Evolutionary conservation across 768 basidiomycete genomes (phyloP).

Genomic region (Phylloporus sp.): DNA sequence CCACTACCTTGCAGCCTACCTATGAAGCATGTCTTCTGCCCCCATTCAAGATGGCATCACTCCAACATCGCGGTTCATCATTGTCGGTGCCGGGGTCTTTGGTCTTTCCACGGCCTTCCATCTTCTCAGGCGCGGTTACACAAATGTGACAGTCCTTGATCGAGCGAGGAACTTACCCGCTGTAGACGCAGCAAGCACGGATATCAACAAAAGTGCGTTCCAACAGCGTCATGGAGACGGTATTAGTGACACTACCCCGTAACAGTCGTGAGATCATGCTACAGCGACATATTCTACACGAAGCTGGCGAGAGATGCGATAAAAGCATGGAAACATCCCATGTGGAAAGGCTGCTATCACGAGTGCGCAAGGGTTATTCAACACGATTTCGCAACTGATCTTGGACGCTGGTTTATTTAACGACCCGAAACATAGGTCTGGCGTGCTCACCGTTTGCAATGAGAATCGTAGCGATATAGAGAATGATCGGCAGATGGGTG

Average conservation of each 20-base stretch:
- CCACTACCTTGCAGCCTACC: background rate
- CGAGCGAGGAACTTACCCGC: slow-evolving; percentile 68
- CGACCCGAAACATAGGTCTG: slow-evolving; percentile 14
- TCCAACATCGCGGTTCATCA: slow-evolving; percentile 36
- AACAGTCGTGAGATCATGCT: slow-evolving; percentile 72
- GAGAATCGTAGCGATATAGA: slow-evolving; percentile 44
- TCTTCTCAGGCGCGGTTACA: slow-evolving; percentile 67
- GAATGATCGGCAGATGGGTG: slow-evolving; percentile 62
- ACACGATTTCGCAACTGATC: too few relatives aligned
- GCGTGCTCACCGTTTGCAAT: slow-evolving; percentile 23
- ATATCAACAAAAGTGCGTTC: slow-evolving; percentile 38
- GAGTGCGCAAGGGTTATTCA: slow-evolving; percentile 45
- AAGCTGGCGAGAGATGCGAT: slow-evolving; percentile 76
- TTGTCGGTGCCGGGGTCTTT: slow-evolving; percentile 82
- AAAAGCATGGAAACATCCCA: slow-evolving; percentile 62
- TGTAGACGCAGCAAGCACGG: slow-evolving; percentile 71
- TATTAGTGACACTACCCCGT: background rate
- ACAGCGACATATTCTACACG: slow-evolving; percentile 66
- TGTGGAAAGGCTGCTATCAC: slow-evolving; percentile 76
- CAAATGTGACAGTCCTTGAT: slow-evolving; percentile 72
- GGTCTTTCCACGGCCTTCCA: slow-evolving; percentile 84
- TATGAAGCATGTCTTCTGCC: slow-evolving; percentile 3
- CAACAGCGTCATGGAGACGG: background rate
- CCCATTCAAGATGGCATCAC: background rate
- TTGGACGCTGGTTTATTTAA: too few relatives aligned